These are phyloP conservation scores for Fusarium staphyleae DNA, from an alignment of 2,329 filamentous ascomycete genomes.

Conservation along the genomic window DNA sequence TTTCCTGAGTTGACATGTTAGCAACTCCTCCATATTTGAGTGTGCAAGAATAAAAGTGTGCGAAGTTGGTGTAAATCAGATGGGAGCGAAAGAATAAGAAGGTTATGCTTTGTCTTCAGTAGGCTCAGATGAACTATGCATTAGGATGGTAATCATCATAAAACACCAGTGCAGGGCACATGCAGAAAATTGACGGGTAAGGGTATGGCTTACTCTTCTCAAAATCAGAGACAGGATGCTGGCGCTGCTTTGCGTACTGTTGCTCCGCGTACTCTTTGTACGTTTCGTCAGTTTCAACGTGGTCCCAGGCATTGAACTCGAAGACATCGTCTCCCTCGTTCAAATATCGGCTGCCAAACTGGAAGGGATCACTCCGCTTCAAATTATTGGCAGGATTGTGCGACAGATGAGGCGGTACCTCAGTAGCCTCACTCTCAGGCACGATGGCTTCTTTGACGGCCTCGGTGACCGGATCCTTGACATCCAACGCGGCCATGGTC, in stretches of 20 bases:
- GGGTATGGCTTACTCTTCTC: constrained; percentile 72
- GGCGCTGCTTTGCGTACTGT: constrained; percentile 85
- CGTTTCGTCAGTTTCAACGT: constrained; percentile 88
- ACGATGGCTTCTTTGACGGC: constrained; percentile 18
- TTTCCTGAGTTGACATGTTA: constrained; percentile 63
- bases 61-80: constrained; percentile 57
- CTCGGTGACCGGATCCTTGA: constrained; percentile 38
- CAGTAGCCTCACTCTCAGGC: constrained; percentile 22
- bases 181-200: constrained; percentile 4
- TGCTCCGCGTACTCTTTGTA: constrained; percentile 86
- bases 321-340: constrained; percentile 88
- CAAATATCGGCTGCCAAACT: constrained; percentile 90
- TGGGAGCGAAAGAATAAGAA: constrained; percentile 75
- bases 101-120: constrained; percentile 68
- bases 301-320: constrained; percentile 99
- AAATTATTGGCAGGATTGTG: constrained; percentile 76
- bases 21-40: constrained; percentile 37
- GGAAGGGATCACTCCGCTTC: constrained; percentile 91
- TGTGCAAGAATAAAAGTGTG: constrained; percentile 27
- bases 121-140: constrained; percentile 76
- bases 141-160: constrained; percentile 64
- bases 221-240: constrained; percentile 88
- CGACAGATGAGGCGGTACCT: constrained; percentile 68
- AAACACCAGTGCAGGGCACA: constrained; percentile 45
- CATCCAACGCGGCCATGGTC: constrained; percentile 39